Conservation (phyloP, 1,284 basidiomycete genomes). For the Chondrostereum purpureum region DNA sequence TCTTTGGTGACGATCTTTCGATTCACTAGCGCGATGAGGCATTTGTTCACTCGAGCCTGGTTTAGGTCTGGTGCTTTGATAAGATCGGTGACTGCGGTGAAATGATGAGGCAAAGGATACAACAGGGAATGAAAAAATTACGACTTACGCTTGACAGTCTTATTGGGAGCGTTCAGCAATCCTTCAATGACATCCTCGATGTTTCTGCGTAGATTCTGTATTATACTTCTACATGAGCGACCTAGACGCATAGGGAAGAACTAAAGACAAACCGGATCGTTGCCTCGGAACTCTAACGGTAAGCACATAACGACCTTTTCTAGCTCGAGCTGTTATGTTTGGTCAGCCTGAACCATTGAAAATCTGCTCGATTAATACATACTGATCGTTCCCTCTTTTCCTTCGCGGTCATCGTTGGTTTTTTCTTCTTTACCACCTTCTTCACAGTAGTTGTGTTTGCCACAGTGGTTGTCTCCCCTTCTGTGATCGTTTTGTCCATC, state of each 20-base stretch:
- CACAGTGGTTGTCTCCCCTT: constrained; percentile 24
- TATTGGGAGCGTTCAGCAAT: constrained; percentile 50
- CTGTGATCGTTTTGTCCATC: no score
- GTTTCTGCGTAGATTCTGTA: constrained; percentile 63
- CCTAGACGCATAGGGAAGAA: no score
- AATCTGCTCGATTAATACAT: no score
- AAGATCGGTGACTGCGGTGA: constrained; percentile 64
- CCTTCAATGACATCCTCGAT: constrained; percentile 75
- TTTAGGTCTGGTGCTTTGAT: constrained; percentile 77
- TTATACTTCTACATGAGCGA: no score
- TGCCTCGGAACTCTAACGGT: constrained; percentile 87
- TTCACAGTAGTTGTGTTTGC: constrained; percentile 40
- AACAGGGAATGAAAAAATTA: constrained; percentile 4
- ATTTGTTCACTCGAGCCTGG: constrained; percentile 89
- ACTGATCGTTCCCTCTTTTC: constrained; percentile 81
- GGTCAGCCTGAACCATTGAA: no score
- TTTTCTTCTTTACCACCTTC: constrained; percentile 45
- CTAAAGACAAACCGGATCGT: constrained; percentile 68
- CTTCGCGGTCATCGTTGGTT: constrained; percentile 65
- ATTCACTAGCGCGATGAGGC: constrained; percentile 84
- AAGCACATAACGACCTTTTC: constrained; percentile 73
- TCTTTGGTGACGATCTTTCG: constrained; percentile 82
- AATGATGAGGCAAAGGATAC: constrained; percentile 1
- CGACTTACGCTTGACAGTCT: constrained; percentile 50
- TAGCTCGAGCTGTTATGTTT: constrained; percentile 64